Evolutionary conservation across 164 flowering plant genomes (phyloP), one percentile per base, ranked within the genome.

Genomic region (Buxus sempervirens): DNA sequence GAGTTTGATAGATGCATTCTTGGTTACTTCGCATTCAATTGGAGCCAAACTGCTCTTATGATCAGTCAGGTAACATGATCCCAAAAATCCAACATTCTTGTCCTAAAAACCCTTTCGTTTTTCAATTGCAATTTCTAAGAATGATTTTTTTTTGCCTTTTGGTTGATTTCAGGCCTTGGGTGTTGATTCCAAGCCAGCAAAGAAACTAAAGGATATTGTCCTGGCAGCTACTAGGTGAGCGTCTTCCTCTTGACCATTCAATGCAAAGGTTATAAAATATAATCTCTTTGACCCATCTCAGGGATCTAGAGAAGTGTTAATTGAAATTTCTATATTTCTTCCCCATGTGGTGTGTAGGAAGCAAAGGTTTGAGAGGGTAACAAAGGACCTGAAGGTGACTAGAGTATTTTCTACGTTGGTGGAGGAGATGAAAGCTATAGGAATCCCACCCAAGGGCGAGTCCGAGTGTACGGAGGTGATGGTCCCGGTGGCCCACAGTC

Each of bases 191-290:
- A 82, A 81, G 36, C 75, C 66, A n/a, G 78, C 76, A 62, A 77
- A 81, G 48, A 92, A 80, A 82, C 84, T 95, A 32, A 92, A 79
- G 76, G 70, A 77, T 67, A 54, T 88, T 1, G 83, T 95, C 45
- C 69, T 92, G 87, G 93, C 94, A 14, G 99, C 97, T n/a, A 92
- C 99, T 41, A 88, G 99, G 97, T 91, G 71, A 57, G 75, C 27
- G 45, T n/a, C n/a, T n/a, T n/a, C n/a, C n/a, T n/a, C n/a, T n/a
- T n/a, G n/a, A n/a, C 38, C 7, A 32, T 32, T 32, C 38, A 32
- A 32, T 32, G 38, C 38, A 32, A 32, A 32, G 38, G 7, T 7
- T 32, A 32, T n/a, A n/a, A n/a, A n/a, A n/a, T n/a, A n/a, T 32
- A 32, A 7, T 32, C 3, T 3, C 38, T 32, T 7, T 32, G 38